These are phyloP conservation scores for Cladosporium colombiae DNA, from an alignment of 2,329 filamentous ascomycete species.

Conservation along the genomic window DNA sequence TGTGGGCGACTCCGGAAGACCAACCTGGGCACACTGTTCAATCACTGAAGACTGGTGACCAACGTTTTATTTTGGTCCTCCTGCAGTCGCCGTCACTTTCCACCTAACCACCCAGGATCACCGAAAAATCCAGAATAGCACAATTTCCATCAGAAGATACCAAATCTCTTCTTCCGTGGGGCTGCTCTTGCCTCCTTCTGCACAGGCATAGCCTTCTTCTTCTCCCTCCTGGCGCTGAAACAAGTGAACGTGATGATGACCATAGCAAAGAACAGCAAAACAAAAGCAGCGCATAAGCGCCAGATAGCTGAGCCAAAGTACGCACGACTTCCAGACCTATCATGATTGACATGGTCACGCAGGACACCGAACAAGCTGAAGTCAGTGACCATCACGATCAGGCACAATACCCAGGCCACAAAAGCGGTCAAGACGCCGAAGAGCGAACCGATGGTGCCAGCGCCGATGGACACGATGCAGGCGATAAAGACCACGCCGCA, in stretches of 20 bases:
- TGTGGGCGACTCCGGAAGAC: neutral
- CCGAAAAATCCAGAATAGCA: neutral
- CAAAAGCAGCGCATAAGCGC: slow-evolving; percentile 59
- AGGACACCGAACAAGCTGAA: slow-evolving; percentile 60
- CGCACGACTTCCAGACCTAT: slow-evolving; percentile 45
- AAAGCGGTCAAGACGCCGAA: slow-evolving; percentile 53
- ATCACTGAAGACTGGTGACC: neutral
- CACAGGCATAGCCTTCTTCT: slow-evolving; percentile 21
- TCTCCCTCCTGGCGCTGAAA: slow-evolving; percentile 29
- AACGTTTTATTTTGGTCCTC: no score
- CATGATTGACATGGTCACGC: slow-evolving; percentile 54
- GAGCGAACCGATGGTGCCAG: slow-evolving; percentile 55
- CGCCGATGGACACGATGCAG: slow-evolving; percentile 56
- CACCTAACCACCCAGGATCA: neutral
- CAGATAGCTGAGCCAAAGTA: slow-evolving; percentile 59
- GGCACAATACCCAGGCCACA: slow-evolving; percentile 52
- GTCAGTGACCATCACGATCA: slow-evolving; percentile 56
- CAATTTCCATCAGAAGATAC: slow-evolving; percentile 16
- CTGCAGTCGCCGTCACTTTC: no score
- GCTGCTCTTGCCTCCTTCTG: slow-evolving; percentile 18
- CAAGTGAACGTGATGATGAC: slow-evolving; percentile 22
- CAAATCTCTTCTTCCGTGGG: slow-evolving; percentile 24
- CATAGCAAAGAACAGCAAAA: slow-evolving; percentile 44
- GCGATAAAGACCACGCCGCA: slow-evolving; percentile 59
- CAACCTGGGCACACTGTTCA: neutral